Conservation (phyloP, 805 yeast species). For the Saccharomycopsis fermentans region DNA sequence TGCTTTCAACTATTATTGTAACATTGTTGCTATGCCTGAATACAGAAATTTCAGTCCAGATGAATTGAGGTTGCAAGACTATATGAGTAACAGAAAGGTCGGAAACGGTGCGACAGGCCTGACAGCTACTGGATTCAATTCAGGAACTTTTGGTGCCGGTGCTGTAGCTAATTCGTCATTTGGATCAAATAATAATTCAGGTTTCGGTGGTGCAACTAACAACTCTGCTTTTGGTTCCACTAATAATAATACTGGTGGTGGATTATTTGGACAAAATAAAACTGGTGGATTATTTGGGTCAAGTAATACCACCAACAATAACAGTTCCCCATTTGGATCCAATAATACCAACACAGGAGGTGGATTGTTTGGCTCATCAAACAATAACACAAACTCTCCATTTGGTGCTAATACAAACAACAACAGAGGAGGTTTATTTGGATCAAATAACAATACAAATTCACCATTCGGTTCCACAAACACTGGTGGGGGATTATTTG, state of each 20-base stretch:
- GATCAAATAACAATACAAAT: slow-evolving; percentile 19
- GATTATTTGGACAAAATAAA: slow-evolving; percentile 25
- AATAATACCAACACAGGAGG: slow-evolving; percentile 12
- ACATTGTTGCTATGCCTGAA: slow-evolving; percentile 83
- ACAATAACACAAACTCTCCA: slow-evolving; percentile 19
- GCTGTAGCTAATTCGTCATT: slow-evolving; percentile 20
- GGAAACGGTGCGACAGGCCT: slow-evolving; percentile 19
- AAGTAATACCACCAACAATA: slow-evolving; percentile 18
- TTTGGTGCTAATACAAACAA: slow-evolving; percentile 21
- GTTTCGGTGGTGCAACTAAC: background rate
- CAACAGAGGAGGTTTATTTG: slow-evolving; percentile 23
- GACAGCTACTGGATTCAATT: slow-evolving; percentile 22
- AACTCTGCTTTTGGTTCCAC: slow-evolving; percentile 19
- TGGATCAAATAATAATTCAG: slow-evolving; percentile 20
- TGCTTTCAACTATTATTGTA: slow-evolving; percentile 53
- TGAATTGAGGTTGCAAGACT: slow-evolving; percentile 85
- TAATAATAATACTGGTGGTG: slow-evolving; percentile 15
- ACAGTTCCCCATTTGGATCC: slow-evolving; percentile 8
- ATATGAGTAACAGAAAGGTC: slow-evolving; percentile 56
- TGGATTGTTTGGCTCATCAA: slow-evolving; percentile 24
- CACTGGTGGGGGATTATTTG: slow-evolving; percentile 24
- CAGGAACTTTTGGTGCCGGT: slow-evolving; percentile 19
- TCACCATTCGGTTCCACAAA: slow-evolving; percentile 23
- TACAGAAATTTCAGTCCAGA: slow-evolving; percentile 73
- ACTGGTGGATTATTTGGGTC: slow-evolving; percentile 26